These are phyloP conservation scores for Paramecium sexaurelia DNA, from an alignment of 73 alveolate species.

Conservation along the genomic window DNA sequence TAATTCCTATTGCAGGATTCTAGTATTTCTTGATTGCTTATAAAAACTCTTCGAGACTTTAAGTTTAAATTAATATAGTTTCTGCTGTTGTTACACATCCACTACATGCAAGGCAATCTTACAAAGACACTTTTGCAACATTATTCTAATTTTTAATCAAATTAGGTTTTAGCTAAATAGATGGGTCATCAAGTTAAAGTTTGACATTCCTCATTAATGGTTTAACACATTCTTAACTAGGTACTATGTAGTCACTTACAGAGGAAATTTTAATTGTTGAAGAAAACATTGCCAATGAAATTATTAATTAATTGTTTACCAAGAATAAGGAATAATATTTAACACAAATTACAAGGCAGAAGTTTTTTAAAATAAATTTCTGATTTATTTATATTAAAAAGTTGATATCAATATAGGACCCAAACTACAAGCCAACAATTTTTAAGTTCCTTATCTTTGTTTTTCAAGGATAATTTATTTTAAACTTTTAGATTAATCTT, in stretches of 20 bases:
- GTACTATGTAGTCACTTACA: conserved; percentile 54
- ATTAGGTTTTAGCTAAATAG: conserved; percentile 53
- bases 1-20: conserved; percentile 77
- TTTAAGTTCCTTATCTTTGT: too few relatives aligned
- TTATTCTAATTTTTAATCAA: conserved; percentile 70
- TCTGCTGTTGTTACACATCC: conserved; percentile 99
- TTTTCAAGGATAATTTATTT: too few relatives aligned
- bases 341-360: background rate
- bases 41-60: conserved; percentile 82
- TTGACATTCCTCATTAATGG: conserved; percentile 31
- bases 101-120: conserved; percentile 92
- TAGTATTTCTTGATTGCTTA: conserved; percentile 66
- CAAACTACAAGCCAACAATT: too few relatives aligned
- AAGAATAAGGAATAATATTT: background rate
- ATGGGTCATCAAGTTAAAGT: background rate
- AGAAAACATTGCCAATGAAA: conserved; percentile 48
- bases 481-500: too few relatives aligned
- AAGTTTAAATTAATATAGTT: conserved; percentile 87
- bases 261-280: conserved; percentile 64
- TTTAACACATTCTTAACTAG: conserved; percentile 60
- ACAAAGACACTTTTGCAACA: conserved; percentile 78
- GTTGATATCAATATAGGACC: too few relatives aligned
- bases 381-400: background rate
- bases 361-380: background rate
- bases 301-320: background rate